Conservation (phyloP, 106 monocot genomes). For the Hemerocallis citrina region DNA sequence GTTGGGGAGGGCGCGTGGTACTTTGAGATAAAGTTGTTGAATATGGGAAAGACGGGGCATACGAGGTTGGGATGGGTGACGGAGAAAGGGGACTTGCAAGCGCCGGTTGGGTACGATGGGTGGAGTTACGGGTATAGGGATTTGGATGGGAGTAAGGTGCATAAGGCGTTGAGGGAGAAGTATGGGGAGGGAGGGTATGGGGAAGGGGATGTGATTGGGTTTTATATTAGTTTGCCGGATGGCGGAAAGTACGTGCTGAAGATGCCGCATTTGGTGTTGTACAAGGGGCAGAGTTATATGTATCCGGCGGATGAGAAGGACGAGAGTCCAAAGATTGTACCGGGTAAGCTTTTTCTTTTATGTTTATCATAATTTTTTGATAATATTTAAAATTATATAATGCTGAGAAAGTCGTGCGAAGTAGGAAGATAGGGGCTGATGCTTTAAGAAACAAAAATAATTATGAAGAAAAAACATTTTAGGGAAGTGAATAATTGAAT, state of each 20-base stretch:
- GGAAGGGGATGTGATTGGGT: slow-evolving; percentile 91
- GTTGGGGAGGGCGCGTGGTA: slow-evolving; percentile 77
- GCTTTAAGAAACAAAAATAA: too few species aligned
- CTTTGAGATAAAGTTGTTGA: slow-evolving; percentile 67
- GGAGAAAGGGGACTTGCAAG: slow-evolving; percentile 90
- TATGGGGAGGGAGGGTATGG: slow-evolving; percentile 71
- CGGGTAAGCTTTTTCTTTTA: slow-evolving; percentile 85
- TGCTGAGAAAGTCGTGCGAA: too few species aligned
- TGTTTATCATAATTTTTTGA: too few species aligned
- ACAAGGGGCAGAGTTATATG: slow-evolving; percentile 77
- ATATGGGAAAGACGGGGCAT: slow-evolving; percentile 73
- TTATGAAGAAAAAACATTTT: too few species aligned
- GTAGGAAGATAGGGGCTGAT: too few species aligned
- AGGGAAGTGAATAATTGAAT: too few species aligned
- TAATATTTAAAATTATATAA: too few species aligned
- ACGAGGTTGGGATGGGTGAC: slow-evolving; percentile 81
- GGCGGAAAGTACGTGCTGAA: slow-evolving; percentile 62
- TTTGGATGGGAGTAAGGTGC: slow-evolving; percentile 80
- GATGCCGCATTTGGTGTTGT: slow-evolving; percentile 56
- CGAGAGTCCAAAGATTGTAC: slow-evolving; percentile 67
- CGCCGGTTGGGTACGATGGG: slow-evolving; percentile 84
- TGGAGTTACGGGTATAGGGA: slow-evolving; percentile 86
- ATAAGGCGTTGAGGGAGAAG: slow-evolving; percentile 75
- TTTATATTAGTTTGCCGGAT: slow-evolving; percentile 80
- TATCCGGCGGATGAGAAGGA: slow-evolving; percentile 63